Base-by-base conservation (phyloP, 2,329 filamentous ascomycete species). In the Gnomoniopsis sp. region DNA sequence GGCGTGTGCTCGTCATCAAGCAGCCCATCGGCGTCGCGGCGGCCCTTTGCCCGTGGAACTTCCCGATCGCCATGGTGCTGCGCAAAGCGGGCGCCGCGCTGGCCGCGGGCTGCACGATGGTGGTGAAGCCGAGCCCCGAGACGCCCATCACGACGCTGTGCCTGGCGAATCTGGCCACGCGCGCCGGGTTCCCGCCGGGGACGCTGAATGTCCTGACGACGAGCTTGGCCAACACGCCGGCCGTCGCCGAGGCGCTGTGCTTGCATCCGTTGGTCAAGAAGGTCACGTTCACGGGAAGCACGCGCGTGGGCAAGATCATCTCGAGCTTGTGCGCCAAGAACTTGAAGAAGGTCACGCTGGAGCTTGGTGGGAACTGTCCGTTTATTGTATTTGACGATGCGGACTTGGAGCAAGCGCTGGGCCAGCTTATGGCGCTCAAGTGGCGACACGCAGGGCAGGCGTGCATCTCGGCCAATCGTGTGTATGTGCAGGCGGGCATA, bases 221-320 rank as follows among this genome's bases (percentile, higher is more conserved):
- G 0, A 77, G 74, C 21, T 65, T 79, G 8, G 71, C 70, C 0
- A 76, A 77, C 51, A 80, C 78, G 0, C 78, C 78, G 0, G 55
- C 65, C 1, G 69, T 81, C 2, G 76, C 75, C 14, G 78, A 79
- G 66, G 73, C 74, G 0, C 72, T 82, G 1, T 80, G 77, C 62
- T 71, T 73, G 30, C 77, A 81, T 58, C 72, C 72, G 0, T 58
- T 72, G 0, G 74, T 81, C 0, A 77, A 75, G 53, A 92, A 92
- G 70, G 78, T 93, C 57, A 89, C 88, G 58, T 95, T 93, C 65
- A 93, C 90, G 0, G 90, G 90, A 19, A 86, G 84, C 65, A 90
- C 89, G 0, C 73, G 77, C 0, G 84, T 92, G 0, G 90, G 90
- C 3, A 82, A 84, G 43, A 86, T 88, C 62, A 80, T 92, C 44